Evolutionary conservation across 2,329 filamentous ascomycete species (phyloP).

Genomic region (Ophidiomyces ophidiicola): DNA sequence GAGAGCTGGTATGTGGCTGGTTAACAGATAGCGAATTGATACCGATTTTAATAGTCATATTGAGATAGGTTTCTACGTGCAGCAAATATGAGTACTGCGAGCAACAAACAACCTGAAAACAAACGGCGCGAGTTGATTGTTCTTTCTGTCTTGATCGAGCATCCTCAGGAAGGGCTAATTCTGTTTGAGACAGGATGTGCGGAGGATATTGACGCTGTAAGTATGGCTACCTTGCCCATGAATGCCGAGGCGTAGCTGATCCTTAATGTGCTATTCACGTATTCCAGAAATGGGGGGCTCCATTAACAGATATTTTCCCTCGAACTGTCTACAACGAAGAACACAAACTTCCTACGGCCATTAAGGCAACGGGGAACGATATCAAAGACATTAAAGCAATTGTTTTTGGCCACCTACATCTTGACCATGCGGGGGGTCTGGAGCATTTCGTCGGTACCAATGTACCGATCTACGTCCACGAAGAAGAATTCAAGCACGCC

Average conservation of each 20-base stretch:
- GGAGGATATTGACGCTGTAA: constrained; percentile 31
- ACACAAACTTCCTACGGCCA: constrained; percentile 28
- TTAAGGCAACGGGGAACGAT: constrained; percentile 30
- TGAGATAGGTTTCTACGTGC: constrained; percentile 27
- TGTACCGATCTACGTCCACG: constrained; percentile 38
- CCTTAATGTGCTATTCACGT: neutral
- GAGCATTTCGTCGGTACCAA: constrained; percentile 35
- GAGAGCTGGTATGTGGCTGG: constrained; percentile 31
- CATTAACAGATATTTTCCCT: constrained; percentile 31
- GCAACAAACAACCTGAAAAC: constrained; percentile 29
- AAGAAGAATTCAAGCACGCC: constrained; percentile 37
- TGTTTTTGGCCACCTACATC: constrained; percentile 37
- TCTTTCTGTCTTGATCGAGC: constrained; percentile 35
- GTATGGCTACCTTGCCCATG: constrained; percentile 8
- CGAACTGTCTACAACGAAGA: constrained; percentile 24
- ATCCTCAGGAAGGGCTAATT: constrained; percentile 35
- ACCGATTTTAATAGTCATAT: neutral
- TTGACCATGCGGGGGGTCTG: constrained; percentile 39
- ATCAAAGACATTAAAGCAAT: constrained; percentile 38
- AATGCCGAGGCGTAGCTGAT: neutral
- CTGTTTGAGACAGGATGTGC: constrained; percentile 38
- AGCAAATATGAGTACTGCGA: constrained; percentile 29
- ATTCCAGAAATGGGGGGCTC: constrained; percentile 25
- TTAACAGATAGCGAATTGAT: constrained; percentile 2
- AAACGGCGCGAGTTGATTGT: constrained; percentile 34